Conservation (phyloP, 192 early-diverging fungal species). For the Backusella liffmaniae region DNA sequence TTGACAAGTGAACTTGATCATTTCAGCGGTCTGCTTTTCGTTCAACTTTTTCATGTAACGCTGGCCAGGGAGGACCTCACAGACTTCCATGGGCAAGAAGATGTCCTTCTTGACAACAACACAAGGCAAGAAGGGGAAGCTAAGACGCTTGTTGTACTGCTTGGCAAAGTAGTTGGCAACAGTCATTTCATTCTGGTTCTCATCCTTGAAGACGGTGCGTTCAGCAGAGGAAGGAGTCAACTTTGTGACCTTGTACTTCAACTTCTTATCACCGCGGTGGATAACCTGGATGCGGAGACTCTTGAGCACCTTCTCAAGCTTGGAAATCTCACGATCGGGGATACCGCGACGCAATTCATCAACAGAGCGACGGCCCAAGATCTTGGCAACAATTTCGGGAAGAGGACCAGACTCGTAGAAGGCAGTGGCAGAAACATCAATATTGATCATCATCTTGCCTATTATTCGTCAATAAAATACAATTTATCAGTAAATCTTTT, state of each 20-base stretch:
- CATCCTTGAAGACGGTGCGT: conserved; percentile 68
- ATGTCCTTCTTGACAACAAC: conserved; percentile 69
- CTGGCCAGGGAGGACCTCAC: conserved; percentile 80
- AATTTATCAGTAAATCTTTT: not conserved
- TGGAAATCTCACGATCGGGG: conserved; percentile 41
- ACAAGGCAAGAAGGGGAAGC: conserved; percentile 81
- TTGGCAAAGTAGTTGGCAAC: conserved; percentile 79
- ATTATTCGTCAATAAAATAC: not conserved
- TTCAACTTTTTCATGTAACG: conserved; percentile 80
- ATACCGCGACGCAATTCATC: conserved; percentile 52
- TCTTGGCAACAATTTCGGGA: conserved; percentile 65
- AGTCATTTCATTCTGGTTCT: conserved; percentile 51
- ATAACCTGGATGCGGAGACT: conserved; percentile 53
- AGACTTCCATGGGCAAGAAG: conserved; percentile 92
- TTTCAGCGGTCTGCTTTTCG: conserved; percentile 87
- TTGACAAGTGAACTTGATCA: conserved; percentile 93
- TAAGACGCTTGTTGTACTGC: conserved; percentile 69
- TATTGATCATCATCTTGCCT: conserved; percentile 67
- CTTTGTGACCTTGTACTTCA: conserved; percentile 73
- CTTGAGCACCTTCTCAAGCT: conserved; percentile 52
- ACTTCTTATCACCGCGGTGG: conserved; percentile 62
- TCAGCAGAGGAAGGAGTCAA: conserved; percentile 66
- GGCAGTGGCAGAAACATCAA: conserved; percentile 69
- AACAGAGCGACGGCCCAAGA: conserved; percentile 52
- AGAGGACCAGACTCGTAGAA: conserved; percentile 70